phyloP scores from a whole-genome alignment of 116 monocot species.

The Trichopus zeylanicus region DNA sequence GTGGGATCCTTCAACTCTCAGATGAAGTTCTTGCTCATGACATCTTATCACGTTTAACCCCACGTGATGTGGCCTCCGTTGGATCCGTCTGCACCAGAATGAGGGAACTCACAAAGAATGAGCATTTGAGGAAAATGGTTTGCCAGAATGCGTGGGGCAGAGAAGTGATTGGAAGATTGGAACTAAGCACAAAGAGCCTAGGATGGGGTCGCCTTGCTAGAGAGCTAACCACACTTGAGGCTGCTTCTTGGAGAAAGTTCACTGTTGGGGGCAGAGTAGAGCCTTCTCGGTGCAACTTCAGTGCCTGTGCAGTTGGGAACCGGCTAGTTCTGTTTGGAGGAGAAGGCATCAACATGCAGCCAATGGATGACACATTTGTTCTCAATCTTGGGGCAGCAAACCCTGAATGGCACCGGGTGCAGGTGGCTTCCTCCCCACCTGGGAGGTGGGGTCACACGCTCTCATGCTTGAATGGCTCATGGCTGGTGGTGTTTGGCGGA shows the following conservation, averaged over 20 bases:
- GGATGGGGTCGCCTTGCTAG: constrained; percentile 79
- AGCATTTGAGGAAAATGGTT: constrained; percentile 62
- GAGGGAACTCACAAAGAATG: constrained; percentile 63
- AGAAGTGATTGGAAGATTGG: constrained; percentile 51
- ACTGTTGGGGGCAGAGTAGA: constrained; percentile 72
- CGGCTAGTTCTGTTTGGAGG: constrained; percentile 82
- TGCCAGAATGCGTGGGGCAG: constrained; percentile 87
- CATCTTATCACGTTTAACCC: constrained; percentile 63
- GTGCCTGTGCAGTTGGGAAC: constrained; percentile 77
- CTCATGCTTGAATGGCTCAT: constrained; percentile 60
- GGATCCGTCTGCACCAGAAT: constrained; percentile 75
- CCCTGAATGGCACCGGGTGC: constrained; percentile 65
- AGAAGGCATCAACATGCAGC: constrained; percentile 82
- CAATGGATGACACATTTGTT: constrained; percentile 88
- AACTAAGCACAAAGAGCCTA: constrained; percentile 39
- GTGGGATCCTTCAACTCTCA: constrained; percentile 67
- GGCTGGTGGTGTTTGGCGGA: constrained; percentile 75
- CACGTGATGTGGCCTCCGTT: constrained; percentile 73
- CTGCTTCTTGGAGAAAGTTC: constrained; percentile 79
- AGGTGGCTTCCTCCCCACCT: constrained; percentile 63
- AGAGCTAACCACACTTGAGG: constrained; percentile 79
- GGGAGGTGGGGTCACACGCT: constrained; percentile 90
- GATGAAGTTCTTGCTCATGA: constrained; percentile 86
- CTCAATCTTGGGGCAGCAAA: constrained; percentile 60
- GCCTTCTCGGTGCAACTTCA: constrained; percentile 85